Percentiles rank a stretch among this genome's conserved stretches.
Evolutionary conservation across 306 rosid genomes (phyloP).

Genomic region (Dryas octopetala): DNA sequence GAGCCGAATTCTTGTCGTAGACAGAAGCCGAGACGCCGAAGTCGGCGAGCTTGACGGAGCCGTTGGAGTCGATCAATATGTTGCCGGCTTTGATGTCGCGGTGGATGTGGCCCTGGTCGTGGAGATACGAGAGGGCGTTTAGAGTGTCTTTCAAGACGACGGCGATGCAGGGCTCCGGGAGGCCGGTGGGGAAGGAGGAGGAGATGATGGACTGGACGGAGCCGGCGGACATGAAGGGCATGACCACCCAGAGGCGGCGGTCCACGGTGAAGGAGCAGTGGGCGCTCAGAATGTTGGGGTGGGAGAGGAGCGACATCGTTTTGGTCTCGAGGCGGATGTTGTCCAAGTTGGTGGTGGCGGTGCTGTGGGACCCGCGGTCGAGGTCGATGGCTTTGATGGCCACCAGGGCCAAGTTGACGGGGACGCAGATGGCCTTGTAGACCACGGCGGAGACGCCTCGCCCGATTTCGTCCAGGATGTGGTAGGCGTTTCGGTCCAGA

Average conservation of each 20-base stretch:
- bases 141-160: constrained; percentile 49
- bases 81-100: constrained; percentile 66
- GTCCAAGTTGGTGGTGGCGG: constrained; percentile 32
- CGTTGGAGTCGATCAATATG: constrained; percentile 53
- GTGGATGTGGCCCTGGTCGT: constrained; percentile 64
- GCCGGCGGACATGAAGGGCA: constrained; percentile 69
- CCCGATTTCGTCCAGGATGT: constrained; percentile 22
- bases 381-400: constrained; percentile 74
- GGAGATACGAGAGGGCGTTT: constrained; percentile 57
- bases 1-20: constrained; percentile 33
- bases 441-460: constrained; percentile 49
- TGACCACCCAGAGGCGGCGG: constrained; percentile 65
- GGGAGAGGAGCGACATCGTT: constrained; percentile 50
- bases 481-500: not conserved
- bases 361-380: constrained; percentile 13
- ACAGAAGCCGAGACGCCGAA: constrained; percentile 63
- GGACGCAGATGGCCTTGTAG: constrained; percentile 59
- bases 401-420: constrained; percentile 43
- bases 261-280: constrained; percentile 61
- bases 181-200: constrained; percentile 46
- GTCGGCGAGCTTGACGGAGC: constrained; percentile 46
- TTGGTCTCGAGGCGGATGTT: constrained; percentile 45
- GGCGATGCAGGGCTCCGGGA: constrained; percentile 52
- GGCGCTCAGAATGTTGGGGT: constrained; percentile 57
- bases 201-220: constrained; percentile 58